Evolutionary conservation across 2,329 filamentous ascomycete species (phyloP).

Genomic region (Colletotrichum agaves): DNA sequence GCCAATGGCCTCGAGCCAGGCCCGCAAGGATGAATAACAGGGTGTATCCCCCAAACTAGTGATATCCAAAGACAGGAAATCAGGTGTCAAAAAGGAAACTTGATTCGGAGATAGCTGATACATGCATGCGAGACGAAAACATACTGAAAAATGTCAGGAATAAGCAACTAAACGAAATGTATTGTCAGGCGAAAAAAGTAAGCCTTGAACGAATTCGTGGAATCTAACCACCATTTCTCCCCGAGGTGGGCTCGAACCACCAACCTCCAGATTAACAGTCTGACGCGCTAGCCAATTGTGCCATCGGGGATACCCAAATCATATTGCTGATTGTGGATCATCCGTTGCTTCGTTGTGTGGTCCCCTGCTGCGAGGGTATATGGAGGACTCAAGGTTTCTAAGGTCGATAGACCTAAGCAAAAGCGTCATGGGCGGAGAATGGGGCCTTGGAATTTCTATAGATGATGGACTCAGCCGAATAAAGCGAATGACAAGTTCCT

Average conservation of each 20-base stretch:
- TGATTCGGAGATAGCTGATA: no score
- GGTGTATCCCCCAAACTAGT: no score
- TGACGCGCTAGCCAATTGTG: slow-evolving; percentile 39
- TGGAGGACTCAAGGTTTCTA: slow-evolving; percentile 12
- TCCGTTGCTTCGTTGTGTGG: neutral
- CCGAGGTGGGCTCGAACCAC: slow-evolving; percentile 38
- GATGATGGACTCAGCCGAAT: neutral
- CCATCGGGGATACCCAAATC: slow-evolving; percentile 30
- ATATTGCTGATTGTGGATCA: neutral
- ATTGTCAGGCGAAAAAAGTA: neutral
- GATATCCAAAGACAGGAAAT: no score
- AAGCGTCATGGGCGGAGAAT: no score
- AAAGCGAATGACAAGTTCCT: neutral
- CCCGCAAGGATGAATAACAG: no score
- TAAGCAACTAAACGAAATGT: neutral
- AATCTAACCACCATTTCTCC: slow-evolving; percentile 25
- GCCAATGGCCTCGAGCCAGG: no score
- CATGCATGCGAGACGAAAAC: neutral
- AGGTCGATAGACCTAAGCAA: neutral
- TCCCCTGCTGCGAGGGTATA: neutral
- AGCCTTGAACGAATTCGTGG: neutral
- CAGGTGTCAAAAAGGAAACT: no score
- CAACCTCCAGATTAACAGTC: slow-evolving; percentile 39
- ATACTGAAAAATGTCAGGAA: neutral
- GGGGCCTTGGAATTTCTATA: no score